These are phyloP conservation scores for Monilinia vaccinii-corymbosi DNA, from an alignment of 2,329 filamentous ascomycete genomes.

Conservation along the genomic window DNA sequence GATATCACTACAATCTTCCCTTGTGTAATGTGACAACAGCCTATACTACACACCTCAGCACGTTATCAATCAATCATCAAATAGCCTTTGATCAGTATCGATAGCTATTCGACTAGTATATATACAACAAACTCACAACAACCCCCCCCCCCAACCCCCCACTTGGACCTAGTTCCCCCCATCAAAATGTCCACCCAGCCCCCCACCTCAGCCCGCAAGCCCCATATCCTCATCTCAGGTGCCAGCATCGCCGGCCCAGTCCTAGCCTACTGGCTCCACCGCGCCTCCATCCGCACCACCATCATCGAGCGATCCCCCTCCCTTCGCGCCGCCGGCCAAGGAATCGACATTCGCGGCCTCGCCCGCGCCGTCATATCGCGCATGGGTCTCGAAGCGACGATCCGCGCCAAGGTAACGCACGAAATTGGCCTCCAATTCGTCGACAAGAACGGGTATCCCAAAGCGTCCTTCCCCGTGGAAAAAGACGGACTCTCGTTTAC, in stretches of 20 bases:
- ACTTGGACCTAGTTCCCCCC: not conserved
- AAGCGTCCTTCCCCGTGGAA: slow-evolving; percentile 31
- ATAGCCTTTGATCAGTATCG: no score
- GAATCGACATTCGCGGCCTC: slow-evolving; percentile 42
- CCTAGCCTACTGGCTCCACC: slow-evolving; percentile 41
- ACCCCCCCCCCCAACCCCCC: not conserved
- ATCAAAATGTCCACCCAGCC: not conserved
- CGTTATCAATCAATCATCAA: no score
- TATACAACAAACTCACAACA: not conserved
- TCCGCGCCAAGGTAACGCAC: slow-evolving; percentile 31
- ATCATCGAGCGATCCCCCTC: slow-evolving; percentile 34
- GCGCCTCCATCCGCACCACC: slow-evolving; percentile 31
- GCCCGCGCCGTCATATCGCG: slow-evolving; percentile 33
- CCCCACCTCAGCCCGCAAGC: not conserved
- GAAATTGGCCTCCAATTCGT: slow-evolving; percentile 38
- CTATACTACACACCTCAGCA: not conserved
- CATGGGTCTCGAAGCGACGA: slow-evolving; percentile 34
- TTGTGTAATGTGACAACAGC: not conserved
- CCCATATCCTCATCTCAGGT: slow-evolving; percentile 29
- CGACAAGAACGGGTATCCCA: slow-evolving; percentile 30
- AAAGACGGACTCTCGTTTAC: slow-evolving; percentile 29
- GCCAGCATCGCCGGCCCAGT: slow-evolving; percentile 32
- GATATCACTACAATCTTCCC: not conserved
- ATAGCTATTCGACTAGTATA: not conserved
- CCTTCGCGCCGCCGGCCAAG: slow-evolving; percentile 40